Base-by-base conservation (phyloP, 495 filamentous ascomycete genomes). In the Jackrogersella minutella region DNA sequence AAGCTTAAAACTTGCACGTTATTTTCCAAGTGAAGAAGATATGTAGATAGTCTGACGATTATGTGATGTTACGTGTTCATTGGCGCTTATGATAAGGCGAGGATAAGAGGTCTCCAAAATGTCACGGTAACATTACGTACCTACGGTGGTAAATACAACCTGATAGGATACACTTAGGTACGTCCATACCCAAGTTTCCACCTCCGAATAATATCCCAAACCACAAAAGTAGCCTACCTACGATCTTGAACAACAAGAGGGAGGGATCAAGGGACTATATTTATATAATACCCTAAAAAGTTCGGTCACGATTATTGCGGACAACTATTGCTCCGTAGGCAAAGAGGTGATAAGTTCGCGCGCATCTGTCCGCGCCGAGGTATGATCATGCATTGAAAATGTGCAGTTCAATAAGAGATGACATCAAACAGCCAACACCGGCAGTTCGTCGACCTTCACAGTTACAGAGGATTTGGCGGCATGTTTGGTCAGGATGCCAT, bases 401-500 rank as follows among this genome's bases (percentile, higher is more conserved):
- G 10, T 9, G 16, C 16, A 4, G 14, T 16, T 28, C 26, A 2
- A 28, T 13, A 33, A 7, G 9, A 34, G 11, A 21, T 21, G 24
- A 1, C 31, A 30, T 58, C 39, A 62, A 50, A 28, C 14, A 41
- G 11, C 26, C 10, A 44, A 47, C 16, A 10, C 47, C 9, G 68
- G 63, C 26, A 70, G 22, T 19, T 70, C 60, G 24, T 68, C 66
- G 9, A 68, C 60, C 13, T 68, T 70, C 2, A 74, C 55, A 36
- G 55, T 59, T 14, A 69, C 44, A 2, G 24, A 49, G 3, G 28
- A 40, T 40, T 70, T 75, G 7, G 37, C 5, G 6, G 58, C 39
- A 34, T 68, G 26, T 26, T 65, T 68, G 14, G 10, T 21, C 17
- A 73, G 31, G 17, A 74, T 64, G 2, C 68, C 73, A 31, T 74